Evolutionary conservation across 768 basidiomycete genomes (phyloP), one percentile per base, ranked within the genome.

Genomic region (Trametes sanguinea): DNA sequence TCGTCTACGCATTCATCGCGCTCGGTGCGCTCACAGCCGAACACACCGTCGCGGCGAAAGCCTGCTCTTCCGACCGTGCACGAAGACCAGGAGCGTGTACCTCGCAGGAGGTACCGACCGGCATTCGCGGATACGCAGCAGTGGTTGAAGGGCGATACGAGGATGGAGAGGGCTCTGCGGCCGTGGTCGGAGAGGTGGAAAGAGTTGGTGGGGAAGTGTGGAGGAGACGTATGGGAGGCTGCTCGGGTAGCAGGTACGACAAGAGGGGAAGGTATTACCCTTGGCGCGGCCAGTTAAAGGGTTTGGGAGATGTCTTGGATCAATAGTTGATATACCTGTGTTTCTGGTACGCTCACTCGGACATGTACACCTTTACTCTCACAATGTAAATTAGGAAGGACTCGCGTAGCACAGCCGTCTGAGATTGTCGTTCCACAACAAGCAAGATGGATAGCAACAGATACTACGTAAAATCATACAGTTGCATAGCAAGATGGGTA

Each of bases 61-160:
- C 39, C 37, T 2, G 33, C 37, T 14, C 43, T 57, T 29, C 43
- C 47, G 16, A 64, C 60, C 14, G 61, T 62, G 32, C 50, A 22
- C 16, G 68, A 69, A 27, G 67, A 64, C n/a, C 53, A 61, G 37
- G 67, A 66, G 43, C 50, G 42, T 5, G 42, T 29, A 44, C 50
- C 39, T n/a, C 60, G 61, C 14, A 48, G 66, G n/a, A 60, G 70
- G 40, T 65, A 63, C 44, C 57, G 69, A 2, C 70, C 69, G 0
- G 60, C 67, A 3, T 66, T 71, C 55, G 62, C 70, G 14, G 66
- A 70, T 42, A 66, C 68, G 48, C 57, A 63, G 37, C 72, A 73
- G 55, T 73, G 72, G 72, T 48, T 65, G 32, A 61, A 57, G 50
- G 60, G 62, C 14, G 72, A 73, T 46, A 61, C 65, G 22, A 55